Conservation (phyloP, 768 basidiomycete species). For the Sutorius australiensis region DNA sequence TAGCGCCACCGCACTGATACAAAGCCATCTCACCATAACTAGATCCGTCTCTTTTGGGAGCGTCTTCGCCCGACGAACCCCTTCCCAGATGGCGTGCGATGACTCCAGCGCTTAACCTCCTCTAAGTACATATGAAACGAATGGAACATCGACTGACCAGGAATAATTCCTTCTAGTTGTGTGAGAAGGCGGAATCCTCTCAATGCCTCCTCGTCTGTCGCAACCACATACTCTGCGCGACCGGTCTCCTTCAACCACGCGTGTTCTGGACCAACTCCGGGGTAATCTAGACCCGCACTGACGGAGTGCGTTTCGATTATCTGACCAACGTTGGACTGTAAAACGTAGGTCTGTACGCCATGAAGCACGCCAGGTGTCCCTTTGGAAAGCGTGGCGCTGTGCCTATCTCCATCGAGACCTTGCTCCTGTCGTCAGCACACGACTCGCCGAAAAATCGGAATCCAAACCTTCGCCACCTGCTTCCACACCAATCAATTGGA, state of each 20-base stretch:
- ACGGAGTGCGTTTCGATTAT: constrained; percentile 97
- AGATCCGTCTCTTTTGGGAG: constrained; percentile 82
- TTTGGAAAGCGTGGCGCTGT: constrained; percentile 90
- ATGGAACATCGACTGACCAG: constrained; percentile 48
- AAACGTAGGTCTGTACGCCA: constrained; percentile 92
- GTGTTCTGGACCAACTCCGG: constrained; percentile 97
- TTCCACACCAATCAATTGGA: constrained; percentile 90
- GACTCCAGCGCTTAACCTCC: constrained; percentile 75
- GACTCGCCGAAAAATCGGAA: neutral
- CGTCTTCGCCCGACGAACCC: constrained; percentile 77
- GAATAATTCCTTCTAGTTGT: constrained; percentile 95
- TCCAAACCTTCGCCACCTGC: constrained; percentile 90
- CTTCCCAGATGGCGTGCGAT: constrained; percentile 94
- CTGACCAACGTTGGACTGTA: constrained; percentile 86
- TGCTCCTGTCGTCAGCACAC: constrained; percentile 5
- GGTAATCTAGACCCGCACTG: constrained; percentile 94
- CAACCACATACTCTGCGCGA: constrained; percentile 88
- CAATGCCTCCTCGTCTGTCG: constrained; percentile 91
- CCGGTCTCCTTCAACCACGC: constrained; percentile 95
- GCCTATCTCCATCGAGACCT: constrained; percentile 77
- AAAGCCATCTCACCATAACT: constrained; percentile 68
- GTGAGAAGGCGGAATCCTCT: constrained; percentile 90
- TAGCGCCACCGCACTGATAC: neutral
- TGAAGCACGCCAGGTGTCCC: constrained; percentile 94
- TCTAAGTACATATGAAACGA: constrained; percentile 4